phyloP scores from a whole-genome alignment of 73 alveolate species.

The Stentor roeselii region DNA sequence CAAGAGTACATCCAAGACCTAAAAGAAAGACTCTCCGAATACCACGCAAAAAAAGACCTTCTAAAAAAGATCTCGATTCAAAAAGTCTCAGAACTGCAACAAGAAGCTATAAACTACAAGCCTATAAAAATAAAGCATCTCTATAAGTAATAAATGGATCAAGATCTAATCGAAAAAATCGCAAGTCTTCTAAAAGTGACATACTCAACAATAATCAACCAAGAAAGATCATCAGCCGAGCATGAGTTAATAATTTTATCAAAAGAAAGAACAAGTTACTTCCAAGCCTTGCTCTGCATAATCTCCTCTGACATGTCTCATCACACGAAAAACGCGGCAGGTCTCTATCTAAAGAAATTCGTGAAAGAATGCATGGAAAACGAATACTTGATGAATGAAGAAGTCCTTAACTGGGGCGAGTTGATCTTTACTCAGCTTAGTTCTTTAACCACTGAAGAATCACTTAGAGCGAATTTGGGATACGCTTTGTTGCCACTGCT shows the following conservation, averaged over 20 bases:
- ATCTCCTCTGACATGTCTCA: neutral
- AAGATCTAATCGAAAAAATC: neutral
- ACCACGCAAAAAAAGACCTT: neutral
- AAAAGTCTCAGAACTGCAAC: neutral
- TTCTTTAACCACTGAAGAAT: neutral
- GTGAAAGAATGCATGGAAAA: conserved; percentile 10
- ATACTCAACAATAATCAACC: neutral
- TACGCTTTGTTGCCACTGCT: conserved; percentile 5
- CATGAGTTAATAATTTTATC: neutral
- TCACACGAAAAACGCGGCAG: neutral
- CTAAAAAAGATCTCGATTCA: neutral
- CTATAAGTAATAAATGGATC: conserved; percentile 6
- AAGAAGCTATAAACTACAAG: neutral
- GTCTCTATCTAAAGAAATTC: conserved; percentile 13
- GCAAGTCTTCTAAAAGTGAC: neutral
- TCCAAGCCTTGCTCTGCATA: neutral
- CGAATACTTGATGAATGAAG: neutral
- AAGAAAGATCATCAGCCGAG: neutral
- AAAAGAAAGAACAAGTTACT: neutral
- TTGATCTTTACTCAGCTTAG: neutral
- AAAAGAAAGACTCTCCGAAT: neutral
- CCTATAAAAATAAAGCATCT: neutral
- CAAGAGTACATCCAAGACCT: neutral
- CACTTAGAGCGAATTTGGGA: neutral
- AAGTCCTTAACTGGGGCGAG: neutral